Percentiles rank a stretch among this genome's conserved stretches.
These are phyloP conservation scores for Colletotrichum sp. DNA, from an alignment of 2,329 filamentous ascomycete genomes.

Conservation along the genomic window DNA sequence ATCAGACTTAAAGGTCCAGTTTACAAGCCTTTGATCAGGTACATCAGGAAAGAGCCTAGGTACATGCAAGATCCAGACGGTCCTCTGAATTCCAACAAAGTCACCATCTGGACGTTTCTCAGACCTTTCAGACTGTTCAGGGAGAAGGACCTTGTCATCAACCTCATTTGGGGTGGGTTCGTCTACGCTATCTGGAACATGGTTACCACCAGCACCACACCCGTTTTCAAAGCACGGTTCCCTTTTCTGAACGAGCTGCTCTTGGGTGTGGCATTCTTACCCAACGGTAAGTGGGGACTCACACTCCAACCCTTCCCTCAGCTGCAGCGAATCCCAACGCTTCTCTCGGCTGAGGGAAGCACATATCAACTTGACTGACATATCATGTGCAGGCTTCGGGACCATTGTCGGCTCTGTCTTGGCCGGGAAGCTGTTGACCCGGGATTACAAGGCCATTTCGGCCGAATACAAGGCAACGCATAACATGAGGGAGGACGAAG, in stretches of 20 bases:
- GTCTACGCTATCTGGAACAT: constrained; percentile 49
- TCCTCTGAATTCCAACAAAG: constrained; percentile 24
- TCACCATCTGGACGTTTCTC: constrained; percentile 35
- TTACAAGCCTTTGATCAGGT: constrained; percentile 27
- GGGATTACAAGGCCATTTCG: constrained; percentile 25
- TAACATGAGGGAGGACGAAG: constrained; percentile 23
- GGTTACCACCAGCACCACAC: constrained; percentile 47
- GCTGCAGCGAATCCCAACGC: neutral
- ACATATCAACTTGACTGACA: neutral
- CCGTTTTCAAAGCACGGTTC: constrained; percentile 34
- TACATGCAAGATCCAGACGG: constrained; percentile 22
- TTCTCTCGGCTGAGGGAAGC: neutral
- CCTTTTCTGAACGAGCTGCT: constrained; percentile 24
- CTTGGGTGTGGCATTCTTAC: constrained; percentile 30
- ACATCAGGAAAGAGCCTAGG: constrained; percentile 18
- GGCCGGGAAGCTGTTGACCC: constrained; percentile 46
- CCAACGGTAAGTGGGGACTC: constrained; percentile 25
- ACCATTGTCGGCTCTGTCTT: constrained; percentile 45
- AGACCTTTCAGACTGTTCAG: constrained; percentile 41
- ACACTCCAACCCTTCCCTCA: neutral
- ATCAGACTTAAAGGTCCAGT: constrained; percentile 24
- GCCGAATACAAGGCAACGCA: constrained; percentile 27
- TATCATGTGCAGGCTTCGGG: constrained; percentile 31
- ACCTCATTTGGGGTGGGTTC: constrained; percentile 43
- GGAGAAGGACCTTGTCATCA: constrained; percentile 47